Percentiles rank a stretch among this genome's conserved stretches.
Conservation (phyloP, 129 eudicot genomes). For the Silybum marianum region DNA sequence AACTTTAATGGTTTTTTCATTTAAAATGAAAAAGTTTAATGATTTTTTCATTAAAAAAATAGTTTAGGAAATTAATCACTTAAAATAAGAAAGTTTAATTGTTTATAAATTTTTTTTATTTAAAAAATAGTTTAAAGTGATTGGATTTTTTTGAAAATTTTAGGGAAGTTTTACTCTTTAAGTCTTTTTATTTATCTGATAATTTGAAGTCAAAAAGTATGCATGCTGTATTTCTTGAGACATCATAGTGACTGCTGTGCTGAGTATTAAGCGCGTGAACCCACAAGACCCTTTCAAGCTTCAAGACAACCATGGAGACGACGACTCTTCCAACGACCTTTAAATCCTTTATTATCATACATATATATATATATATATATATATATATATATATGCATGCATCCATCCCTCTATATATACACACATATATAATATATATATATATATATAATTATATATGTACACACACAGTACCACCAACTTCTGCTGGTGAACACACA, state of each 20-base stretch:
- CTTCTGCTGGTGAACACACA: not conserved
- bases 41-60: too few species aligned
- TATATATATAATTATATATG: not conserved
- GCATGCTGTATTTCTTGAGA: not conserved
- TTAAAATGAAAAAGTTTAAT: too few species aligned
- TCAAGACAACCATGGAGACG: constrained; percentile 17
- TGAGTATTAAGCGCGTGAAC: constrained; percentile 22
- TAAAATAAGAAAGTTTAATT: too few species aligned
- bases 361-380: not conserved
- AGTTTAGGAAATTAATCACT: too few species aligned
- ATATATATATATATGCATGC: not conserved
- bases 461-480: not conserved
- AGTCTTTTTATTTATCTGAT: not conserved
- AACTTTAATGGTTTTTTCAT: too few species aligned
- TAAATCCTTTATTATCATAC: not conserved
- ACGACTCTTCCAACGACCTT: constrained; percentile 21
- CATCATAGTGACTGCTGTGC: not conserved
- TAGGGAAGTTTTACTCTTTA: too few species aligned
- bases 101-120: too few species aligned
- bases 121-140: too few species aligned
- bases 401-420: not conserved
- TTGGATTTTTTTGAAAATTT: too few species aligned
- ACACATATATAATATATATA: too few species aligned
- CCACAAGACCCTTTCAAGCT: constrained; percentile 22
- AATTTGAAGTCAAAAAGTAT: not conserved